These are phyloP conservation scores for Cystobasidium onofrii DNA, from an alignment of 768 basidiomycete species.

Conservation along the genomic window DNA sequence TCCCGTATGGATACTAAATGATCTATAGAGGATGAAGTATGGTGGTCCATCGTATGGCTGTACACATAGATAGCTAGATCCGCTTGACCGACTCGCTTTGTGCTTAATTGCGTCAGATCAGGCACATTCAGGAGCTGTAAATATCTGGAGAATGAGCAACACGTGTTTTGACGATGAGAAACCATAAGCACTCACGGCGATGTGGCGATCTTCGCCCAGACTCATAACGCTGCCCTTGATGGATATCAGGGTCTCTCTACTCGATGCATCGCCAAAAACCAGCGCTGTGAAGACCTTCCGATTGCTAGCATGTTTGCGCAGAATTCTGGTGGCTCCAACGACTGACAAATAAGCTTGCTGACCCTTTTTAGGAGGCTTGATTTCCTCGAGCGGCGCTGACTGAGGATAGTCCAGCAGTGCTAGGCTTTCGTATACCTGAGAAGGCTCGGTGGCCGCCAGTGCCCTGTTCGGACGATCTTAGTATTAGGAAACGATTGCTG, in stretches of 20 bases:
- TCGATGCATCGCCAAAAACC: not conserved
- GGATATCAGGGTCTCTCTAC: not conserved
- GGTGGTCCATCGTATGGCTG: not conserved
- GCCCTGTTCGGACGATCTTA: not conserved
- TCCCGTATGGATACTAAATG: constrained; percentile 1
- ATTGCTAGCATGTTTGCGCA: not conserved
- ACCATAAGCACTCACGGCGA: not conserved
- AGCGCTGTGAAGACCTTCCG: not conserved
- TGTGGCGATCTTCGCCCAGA: not conserved
- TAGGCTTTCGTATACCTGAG: not conserved
- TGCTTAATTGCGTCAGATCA: constrained; percentile 9
- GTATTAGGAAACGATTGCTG: not conserved
- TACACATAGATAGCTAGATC: constrained; percentile 20
- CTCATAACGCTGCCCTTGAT: not conserved
- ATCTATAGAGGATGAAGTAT: not conserved
- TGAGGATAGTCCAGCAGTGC: not conserved
- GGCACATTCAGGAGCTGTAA: not conserved
- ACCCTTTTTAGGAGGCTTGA: not conserved
- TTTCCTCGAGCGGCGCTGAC: not conserved
- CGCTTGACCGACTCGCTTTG: not conserved
- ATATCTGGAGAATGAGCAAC: not conserved
- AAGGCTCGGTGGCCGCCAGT: not conserved
- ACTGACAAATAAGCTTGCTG: not conserved
- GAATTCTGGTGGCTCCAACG: not conserved
- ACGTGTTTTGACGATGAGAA: too few relatives aligned